Conservation (phyloP, 305 asterid species). For the Fraxinus baroniana region DNA sequence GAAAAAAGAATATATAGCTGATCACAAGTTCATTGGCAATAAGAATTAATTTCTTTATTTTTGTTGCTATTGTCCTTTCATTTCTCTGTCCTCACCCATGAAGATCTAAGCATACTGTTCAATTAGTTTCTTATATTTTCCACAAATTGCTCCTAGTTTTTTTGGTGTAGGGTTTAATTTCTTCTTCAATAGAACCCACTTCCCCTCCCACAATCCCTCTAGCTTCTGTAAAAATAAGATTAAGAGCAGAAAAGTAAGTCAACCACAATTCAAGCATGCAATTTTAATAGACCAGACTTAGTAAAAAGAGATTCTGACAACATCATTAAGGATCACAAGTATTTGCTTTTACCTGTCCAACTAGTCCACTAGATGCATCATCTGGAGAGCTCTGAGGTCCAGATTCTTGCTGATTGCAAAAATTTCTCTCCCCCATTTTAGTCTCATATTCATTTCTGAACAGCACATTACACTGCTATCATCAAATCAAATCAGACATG, state of each 20-base stretch:
- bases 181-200: not conserved
- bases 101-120: not conserved
- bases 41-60: not conserved
- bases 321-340: not conserved
- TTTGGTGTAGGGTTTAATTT: not conserved
- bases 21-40: not conserved
- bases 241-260: not conserved
- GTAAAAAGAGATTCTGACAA: not conserved
- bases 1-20: not conserved
- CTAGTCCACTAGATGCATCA: conserved; percentile 46
- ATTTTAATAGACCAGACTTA: not conserved
- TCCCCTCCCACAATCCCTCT: not conserved
- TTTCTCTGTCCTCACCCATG: not conserved
- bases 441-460: conserved; percentile 33
- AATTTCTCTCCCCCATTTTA: conserved; percentile 30
- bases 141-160: not conserved
- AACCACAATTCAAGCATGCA: not conserved
- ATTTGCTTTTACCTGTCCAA: conserved; percentile 55
- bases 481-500: conserved; percentile 1
- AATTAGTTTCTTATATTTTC: not conserved
- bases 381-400: conserved; percentile 46
- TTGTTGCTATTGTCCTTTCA: not conserved
- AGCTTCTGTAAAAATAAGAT: not conserved
- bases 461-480: conserved; percentile 32
- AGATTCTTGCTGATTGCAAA: conserved; percentile 29